Evolutionary conservation across 2,329 filamentous ascomycete species (phyloP), one percentile per base, ranked within the genome.

Genomic region (Atkinsonella hypoxylon): DNA sequence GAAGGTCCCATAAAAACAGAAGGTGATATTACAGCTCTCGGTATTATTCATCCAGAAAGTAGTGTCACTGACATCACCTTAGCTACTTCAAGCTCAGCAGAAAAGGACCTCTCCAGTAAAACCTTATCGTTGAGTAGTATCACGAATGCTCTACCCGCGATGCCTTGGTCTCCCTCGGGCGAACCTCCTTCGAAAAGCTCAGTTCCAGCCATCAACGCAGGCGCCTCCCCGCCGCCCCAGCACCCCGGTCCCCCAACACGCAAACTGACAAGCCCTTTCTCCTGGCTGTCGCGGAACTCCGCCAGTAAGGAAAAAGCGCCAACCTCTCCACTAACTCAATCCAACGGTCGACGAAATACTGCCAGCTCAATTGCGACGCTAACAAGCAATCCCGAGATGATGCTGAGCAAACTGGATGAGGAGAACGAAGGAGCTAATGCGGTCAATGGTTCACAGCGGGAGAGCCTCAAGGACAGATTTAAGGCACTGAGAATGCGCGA

Each of bases 221-320:
- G 62, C 34, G 58, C 62, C 44, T 64, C 63, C 49, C 59, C 60
- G 42, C 63, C 62, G n/a, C 58, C 67, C 4, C 51, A 58, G 17
- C 58, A 57, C 20, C 58, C 62, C 18, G 42, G 42, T 7, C 68
- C 73, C 2, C 68, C 72, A 12, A 57, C 77, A 53, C 76, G 89
- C 61, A 95, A 93, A 65, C 78, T 94, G 50, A 90, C 87, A 9
- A 88, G 87, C 58, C 88, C 86, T n/a, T 94, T 95, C 60, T 81
- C 87, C 39, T 91, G 87, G 83, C 76, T 94, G 39, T 88, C 87
- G 32, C 75, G 88, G 57, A 83, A 76, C 64, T 79, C 81, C 11
- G 74, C 76, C 36, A 71, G 69, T 48, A 82, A 82, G 59, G 71
- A 75, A 4, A 76, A 77, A 56, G 74, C 80, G 9, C 64, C 72